Percentiles rank a stretch among this genome's conserved stretches.
Conservation (phyloP, 805 yeast genomes). For the Candida broadrunensis region DNA sequence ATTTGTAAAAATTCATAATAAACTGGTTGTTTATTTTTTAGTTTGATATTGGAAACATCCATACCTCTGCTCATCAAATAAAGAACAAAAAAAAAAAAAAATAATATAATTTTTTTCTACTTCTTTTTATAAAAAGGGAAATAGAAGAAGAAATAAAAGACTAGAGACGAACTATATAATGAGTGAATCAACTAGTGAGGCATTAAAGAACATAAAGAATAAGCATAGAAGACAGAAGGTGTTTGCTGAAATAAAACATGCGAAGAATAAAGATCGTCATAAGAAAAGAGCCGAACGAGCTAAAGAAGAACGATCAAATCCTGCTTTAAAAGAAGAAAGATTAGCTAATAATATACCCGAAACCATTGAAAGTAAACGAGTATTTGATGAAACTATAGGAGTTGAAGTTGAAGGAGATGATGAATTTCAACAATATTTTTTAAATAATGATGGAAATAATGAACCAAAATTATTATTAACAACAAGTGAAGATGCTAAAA, state of each 20-base stretch:
- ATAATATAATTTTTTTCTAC: too few relatives aligned
- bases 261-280: conserved; percentile 74
- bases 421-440: conserved; percentile 61
- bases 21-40: too few relatives aligned
- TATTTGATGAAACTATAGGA: conserved; percentile 78
- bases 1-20: too few relatives aligned
- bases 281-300: conserved; percentile 76
- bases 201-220: conserved; percentile 55
- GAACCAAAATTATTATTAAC: conserved; percentile 89
- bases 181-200: conserved; percentile 26
- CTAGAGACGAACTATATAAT: too few relatives aligned
- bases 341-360: conserved; percentile 73
- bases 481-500: conserved; percentile 82
- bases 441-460: conserved; percentile 31
- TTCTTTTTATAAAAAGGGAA: too few relatives aligned
- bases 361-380: conserved; percentile 82
- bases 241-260: conserved; percentile 69
- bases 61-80: too few relatives aligned
- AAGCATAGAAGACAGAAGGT: conserved; percentile 78
- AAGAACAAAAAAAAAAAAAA: too few relatives aligned
- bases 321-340: conserved; percentile 78
- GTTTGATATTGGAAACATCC: too few relatives aligned
- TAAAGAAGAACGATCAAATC: conserved; percentile 81
- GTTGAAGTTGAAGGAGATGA: conserved; percentile 61
- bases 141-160: too few relatives aligned